These are phyloP conservation scores for Hexamita inflata DNA, from an alignment of 208 protist genomes.

Conservation along the genomic window DNA sequence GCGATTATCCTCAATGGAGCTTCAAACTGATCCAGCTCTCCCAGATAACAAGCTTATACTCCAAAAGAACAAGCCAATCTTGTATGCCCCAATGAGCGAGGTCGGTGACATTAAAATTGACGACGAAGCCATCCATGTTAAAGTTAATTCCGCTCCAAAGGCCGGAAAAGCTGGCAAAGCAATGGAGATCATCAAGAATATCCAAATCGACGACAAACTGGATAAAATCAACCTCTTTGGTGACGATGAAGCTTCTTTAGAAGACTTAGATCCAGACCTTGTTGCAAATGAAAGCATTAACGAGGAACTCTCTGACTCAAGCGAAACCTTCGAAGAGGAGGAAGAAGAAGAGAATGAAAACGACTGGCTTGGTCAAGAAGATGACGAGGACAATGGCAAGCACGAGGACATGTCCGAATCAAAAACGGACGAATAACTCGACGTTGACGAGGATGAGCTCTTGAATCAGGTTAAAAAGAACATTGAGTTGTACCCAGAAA, in stretches of 20 bases:
- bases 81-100: background rate
- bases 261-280: no score
- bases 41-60: background rate
- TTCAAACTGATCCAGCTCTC: background rate
- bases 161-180: background rate
- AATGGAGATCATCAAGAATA: no score
- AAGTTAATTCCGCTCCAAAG: background rate
- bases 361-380: constrained; percentile 47
- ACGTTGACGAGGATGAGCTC: no score
- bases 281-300: no score
- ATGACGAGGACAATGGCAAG: constrained; percentile 36
- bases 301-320: no score
- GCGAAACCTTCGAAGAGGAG: no score
- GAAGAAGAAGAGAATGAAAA: constrained; percentile 42
- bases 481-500: no score
- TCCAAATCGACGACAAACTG: no score
- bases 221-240: no score
- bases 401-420: constrained; percentile 33
- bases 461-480: no score
- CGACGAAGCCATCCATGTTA: background rate
- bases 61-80: background rate
- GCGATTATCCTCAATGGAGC: background rate
- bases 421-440: no score
- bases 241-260: no score
- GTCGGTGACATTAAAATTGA: background rate